Evolutionary conservation across 129 eudicot genomes (phyloP), one percentile per base, ranked within the genome.

Genomic region (Oenanthe sinensis): DNA sequence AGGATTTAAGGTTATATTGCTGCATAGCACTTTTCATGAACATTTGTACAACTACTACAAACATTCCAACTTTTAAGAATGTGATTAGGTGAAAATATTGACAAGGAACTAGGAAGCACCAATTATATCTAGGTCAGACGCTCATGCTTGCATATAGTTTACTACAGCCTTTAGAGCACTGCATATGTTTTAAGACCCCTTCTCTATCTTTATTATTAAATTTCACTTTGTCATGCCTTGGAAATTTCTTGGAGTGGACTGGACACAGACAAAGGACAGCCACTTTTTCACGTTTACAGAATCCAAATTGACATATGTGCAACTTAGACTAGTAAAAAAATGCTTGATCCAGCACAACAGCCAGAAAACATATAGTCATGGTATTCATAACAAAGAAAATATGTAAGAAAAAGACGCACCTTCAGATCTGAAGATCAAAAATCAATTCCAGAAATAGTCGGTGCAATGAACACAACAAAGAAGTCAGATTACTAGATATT

Each of bases 361-460:
- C 52, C 58, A 60, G 22, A 40, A 13, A 72, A 43, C 52, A 43
- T 72, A 20, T n/a, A 67, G 52, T 43, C 80, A 22, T 36, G 24
- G 13, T 47, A 19, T 48, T 1, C 26, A 60, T 6, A 39, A 33
- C 7, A 65, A 47, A 42, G 12, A 81, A 50, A 16, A 37, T 60
- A 60, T 46, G 7, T 60, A 16, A 67, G 50, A 40, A 15, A 62
- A 24, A 78, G 30, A 82, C 88, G 77, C 62, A 93, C 98, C 97
- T 88, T 84, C 79, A 93, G 75, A 78, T 87, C 91, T 87, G 88
- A 77, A 68, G 80, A 81, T 19, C 82, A 77, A 78, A 80, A 77
- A 45, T 8, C 72, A 20, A 14, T 83, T 80, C 40, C 87, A 83
- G 86, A 70, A 77, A 60, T 75, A 77, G 16, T 63, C 77, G 79